Percentiles rank a stretch among this genome's conserved stretches.
These are phyloP conservation scores for Mesotaenium endlicherianum DNA, from an alignment of 139 green algal genomes.

Conservation along the genomic window DNA sequence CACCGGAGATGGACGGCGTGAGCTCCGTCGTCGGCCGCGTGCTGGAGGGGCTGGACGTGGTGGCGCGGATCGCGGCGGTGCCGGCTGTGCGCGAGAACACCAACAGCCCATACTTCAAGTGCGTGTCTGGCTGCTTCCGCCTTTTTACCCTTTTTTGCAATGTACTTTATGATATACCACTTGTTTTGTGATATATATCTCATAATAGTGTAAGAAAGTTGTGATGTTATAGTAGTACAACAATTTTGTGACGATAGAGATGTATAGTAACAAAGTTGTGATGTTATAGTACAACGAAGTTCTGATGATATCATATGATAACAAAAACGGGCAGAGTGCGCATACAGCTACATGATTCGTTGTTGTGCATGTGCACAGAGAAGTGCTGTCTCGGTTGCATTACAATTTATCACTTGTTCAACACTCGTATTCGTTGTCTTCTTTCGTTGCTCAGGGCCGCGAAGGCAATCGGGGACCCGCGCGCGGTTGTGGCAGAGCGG, in stretches of 20 bases:
- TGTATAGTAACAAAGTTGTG: too few species aligned
- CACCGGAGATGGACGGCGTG: conserved; percentile 44
- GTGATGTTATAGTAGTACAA: too few species aligned
- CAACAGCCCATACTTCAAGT: conserved; percentile 26
- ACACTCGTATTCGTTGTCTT: conserved; percentile 8
- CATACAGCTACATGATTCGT: too few species aligned
- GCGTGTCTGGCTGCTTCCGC: neutral
- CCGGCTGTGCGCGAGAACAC: conserved; percentile 32
- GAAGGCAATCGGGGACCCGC: conserved; percentile 39
- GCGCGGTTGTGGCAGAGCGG: conserved; percentile 42
- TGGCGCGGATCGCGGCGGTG: conserved; percentile 2
- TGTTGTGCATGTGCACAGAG: too few species aligned
- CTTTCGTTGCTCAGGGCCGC: conserved; percentile 23
- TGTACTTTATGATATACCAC: neutral
- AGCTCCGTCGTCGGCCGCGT: conserved; percentile 48
- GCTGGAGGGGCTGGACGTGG: conserved; percentile 41
- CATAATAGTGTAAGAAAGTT: too few species aligned
- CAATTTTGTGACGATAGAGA: too few species aligned
- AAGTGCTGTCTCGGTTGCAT: too few species aligned
- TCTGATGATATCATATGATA: too few species aligned
- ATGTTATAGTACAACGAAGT: too few species aligned
- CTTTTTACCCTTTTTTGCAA: neutral
- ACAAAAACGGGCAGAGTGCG: too few species aligned
- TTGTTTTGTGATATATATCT: neutral
- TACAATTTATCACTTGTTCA: too few species aligned